Base-by-base conservation (phyloP, 106 monocot species). In the Acorus calamus region DNA sequence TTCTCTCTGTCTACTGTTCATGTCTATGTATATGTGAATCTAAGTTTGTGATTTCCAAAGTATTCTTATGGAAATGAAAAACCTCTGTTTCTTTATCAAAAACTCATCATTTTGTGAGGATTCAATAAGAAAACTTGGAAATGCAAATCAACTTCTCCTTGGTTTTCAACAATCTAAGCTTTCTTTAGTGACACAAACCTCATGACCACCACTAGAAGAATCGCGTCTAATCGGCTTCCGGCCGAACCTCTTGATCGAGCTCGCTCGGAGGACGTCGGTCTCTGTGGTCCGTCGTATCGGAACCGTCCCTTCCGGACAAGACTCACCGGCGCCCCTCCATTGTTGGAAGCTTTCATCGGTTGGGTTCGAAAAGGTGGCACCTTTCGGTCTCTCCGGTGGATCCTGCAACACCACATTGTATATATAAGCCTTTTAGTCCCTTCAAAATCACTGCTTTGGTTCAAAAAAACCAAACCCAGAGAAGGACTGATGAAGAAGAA, bases 361-460 rank as follows among this genome's bases (percentile, higher is more conserved):
- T 3, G 51, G 14, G 8, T 50, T 68, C 28, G 59, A 5, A 1
- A 41, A 4, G n/a, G 49, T 52, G 53, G 77, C 60, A 11, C 87
- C 75, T 71, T 71, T 85, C 8, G 96, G 96, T 66, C 82, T 84
- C 80, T 76, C 78, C 52, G 96, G 96, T 44, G 80, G 69, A 7
- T 81, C 85, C 90, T 82, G 70, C 53, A 80, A 60, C 47, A 46
- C 47, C 2, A 44, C 13, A 2, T 11, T 9, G 7, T 11, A 3
- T 10, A 42, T 48, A 3, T 6, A 48, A 28, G 41, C 5, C 13
- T 13, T 62, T 7, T n/a, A 2, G 5, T 48, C 46, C 62, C 13
- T 44, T 43, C 53, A 14, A 66, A 8, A 42, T 2, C 52, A 7
- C 3, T 10, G 42, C 44, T 54, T 47, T 7, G 7, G 12, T 2